Evolutionary conservation across 768 basidiomycete species (phyloP).

Genomic region (Symmetrospora coprosmae): DNA sequence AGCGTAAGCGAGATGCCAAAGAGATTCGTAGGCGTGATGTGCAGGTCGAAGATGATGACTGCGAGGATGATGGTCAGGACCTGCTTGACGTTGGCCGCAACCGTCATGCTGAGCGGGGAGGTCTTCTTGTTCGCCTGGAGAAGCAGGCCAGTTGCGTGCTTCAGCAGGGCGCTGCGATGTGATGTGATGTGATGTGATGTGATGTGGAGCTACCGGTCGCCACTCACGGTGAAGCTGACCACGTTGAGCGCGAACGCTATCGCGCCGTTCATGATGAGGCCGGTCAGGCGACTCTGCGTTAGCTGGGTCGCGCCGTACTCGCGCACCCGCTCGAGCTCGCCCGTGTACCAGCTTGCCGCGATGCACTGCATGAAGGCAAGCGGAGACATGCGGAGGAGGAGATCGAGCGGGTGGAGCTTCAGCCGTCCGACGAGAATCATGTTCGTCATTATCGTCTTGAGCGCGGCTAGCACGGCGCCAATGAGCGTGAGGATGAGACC

Average conservation of each 20-base stretch:
- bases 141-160: not conserved
- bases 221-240: slow-evolving; percentile 58
- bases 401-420: slow-evolving; percentile 60
- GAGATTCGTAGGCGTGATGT: slow-evolving; percentile 63
- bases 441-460: slow-evolving; percentile 87
- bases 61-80: slow-evolving; percentile 39
- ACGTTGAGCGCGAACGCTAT: slow-evolving; percentile 89
- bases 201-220: not conserved
- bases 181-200: no score
- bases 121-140: slow-evolving; percentile 67
- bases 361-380: slow-evolving; percentile 80
- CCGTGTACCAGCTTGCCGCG: slow-evolving; percentile 57
- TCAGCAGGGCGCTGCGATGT: not conserved
- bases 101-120: slow-evolving; percentile 78
- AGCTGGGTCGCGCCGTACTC: slow-evolving; percentile 43
- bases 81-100: slow-evolving; percentile 43
- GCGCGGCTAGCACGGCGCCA: slow-evolving; percentile 77
- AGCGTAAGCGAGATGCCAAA: slow-evolving; percentile 73
- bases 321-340: slow-evolving; percentile 58
- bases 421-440: slow-evolving; percentile 42
- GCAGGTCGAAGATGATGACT: slow-evolving; percentile 62
- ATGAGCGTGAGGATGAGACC: slow-evolving; percentile 78
- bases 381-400: slow-evolving; percentile 78
- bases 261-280: slow-evolving; percentile 59
- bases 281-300: slow-evolving; percentile 42